phyloP scores from a whole-genome alignment of 805 yeast species.

The Kluyveromyces nonfermentans region DNA sequence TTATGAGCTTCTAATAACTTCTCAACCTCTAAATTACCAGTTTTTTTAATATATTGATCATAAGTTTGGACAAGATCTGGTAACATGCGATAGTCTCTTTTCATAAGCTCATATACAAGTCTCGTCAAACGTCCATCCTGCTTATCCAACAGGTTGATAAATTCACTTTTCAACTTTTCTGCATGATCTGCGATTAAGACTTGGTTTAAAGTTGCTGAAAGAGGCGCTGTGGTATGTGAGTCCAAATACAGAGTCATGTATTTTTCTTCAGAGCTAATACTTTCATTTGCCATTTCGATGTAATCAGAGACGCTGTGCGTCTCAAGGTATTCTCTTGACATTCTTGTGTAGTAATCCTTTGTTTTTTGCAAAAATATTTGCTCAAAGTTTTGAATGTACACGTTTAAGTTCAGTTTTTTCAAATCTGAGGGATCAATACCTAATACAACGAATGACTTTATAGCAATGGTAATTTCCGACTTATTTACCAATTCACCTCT shows the following conservation, averaged over 20 bases:
- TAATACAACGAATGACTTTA: conserved; percentile 76
- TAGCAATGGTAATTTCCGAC: conserved; percentile 57
- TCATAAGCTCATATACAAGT: conserved; percentile 66
- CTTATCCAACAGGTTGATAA: conserved; percentile 63
- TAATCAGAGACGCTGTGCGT: conserved; percentile 84
- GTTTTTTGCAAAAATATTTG: conserved; percentile 64
- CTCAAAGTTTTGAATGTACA: conserved; percentile 77
- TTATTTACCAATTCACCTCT: conserved; percentile 67
- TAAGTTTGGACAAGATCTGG: conserved; percentile 68
- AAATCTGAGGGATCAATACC: conserved; percentile 89
- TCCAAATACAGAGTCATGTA: conserved; percentile 74
- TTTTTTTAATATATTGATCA: conserved; percentile 58
- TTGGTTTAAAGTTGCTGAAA: conserved; percentile 65
- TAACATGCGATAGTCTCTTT: conserved; percentile 70
- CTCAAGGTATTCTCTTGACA: conserved; percentile 55
- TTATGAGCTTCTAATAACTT: conserved; percentile 29
- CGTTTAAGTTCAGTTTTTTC: conserved; percentile 72
- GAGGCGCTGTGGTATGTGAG: conserved; percentile 69
- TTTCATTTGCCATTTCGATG: conserved; percentile 72
- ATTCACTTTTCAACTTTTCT: conserved; percentile 64
- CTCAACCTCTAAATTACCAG: conserved; percentile 37
- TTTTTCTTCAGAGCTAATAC: conserved; percentile 75
- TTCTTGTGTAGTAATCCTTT: conserved; percentile 40
- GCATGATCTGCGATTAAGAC: conserved; percentile 76
- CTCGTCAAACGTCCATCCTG: conserved; percentile 51